phyloP scores from a whole-genome alignment of 345 rosid genomes.

The Syzygium oleosum region DNA sequence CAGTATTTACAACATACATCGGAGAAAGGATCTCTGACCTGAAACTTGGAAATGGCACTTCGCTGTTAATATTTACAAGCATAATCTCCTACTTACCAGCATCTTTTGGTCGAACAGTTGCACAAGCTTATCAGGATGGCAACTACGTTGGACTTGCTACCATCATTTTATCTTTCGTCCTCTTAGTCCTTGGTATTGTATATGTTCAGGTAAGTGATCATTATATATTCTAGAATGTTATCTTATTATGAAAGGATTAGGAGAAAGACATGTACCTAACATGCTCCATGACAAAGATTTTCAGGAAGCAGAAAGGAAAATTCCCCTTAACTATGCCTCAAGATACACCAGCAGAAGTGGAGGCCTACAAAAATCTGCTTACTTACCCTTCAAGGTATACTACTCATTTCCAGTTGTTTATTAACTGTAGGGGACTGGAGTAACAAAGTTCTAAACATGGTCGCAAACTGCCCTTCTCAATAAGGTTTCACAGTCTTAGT shows the following conservation, averaged over 20 bases:
- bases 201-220: conserved; percentile 82
- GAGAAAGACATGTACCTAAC: conserved; percentile 11
- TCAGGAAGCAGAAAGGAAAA: conserved; percentile 99
- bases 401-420: background rate
- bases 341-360: conserved; percentile 74
- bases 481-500: background rate
- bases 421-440: background rate
- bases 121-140: conserved; percentile 81
- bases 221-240: background rate
- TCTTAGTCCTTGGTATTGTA: conserved; percentile 82
- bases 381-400: conserved; percentile 85
- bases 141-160: conserved; percentile 80
- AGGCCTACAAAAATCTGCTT: conserved; percentile 88
- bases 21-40: conserved; percentile 91
- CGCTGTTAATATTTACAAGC: conserved; percentile 88
- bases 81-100: conserved; percentile 96
- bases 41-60: conserved; percentile 96
- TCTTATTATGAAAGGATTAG: background rate
- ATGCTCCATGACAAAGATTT: conserved; percentile 21
- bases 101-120: conserved; percentile 83
- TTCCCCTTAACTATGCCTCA: conserved; percentile 94
- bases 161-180: conserved; percentile 57
- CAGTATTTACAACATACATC: conserved; percentile 74
- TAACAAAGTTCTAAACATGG: background rate
- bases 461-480: background rate